Base-by-base conservation (phyloP, 2,329 filamentous ascomycete genomes). In the Stemphylium lycopersici region DNA sequence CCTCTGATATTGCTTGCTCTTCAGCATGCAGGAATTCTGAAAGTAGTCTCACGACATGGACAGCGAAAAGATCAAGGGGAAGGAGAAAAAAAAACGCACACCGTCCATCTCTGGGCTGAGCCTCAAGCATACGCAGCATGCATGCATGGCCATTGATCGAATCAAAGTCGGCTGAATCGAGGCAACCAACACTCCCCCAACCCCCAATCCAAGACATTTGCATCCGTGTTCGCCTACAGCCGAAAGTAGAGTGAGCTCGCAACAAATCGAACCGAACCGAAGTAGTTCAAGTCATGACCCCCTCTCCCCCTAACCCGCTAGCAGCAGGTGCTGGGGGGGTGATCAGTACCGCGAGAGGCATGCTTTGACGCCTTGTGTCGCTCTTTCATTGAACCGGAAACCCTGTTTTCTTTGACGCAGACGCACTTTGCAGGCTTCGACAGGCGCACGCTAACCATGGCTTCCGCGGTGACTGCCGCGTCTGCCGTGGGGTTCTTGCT, bases 391-490 rank as follows among this genome's bases (percentile, higher is more conserved):
- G 40, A 38, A n/a, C 36, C 20, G 13, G n/a, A 11, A 32, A 8
- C 33, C 33, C 8, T 32, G 7, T 32, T 11, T 37, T 29, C 32
- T 48, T 48, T 33, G 26, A 43, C 18, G 51, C 26, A 29, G 26
- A 29, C 29, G n/a, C 29, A 29, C 26, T 11, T 32, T 43, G 47
- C 26, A 43, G 13, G 24, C 4, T 43, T 7, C 12, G 6, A 15
- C 24, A 40, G 39, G 7, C 29, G 18, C 29, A 29, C 26, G 29
- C 37, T 41, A 48, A 39, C 6, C 24, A 40, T 40, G 33, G 45
- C 26, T 48, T 40, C 45, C 45, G 48, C 24, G 11, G 39, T 38
- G 31, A 31, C 34, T 44, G 32, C 39, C 31, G 39, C 20, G 31
- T 31, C 32, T 37, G 16, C 32, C 31, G 24, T 26, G 39, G 36